These are phyloP conservation scores for Mucor lusitanicus DNA, from an alignment of 371 early-diverging fungal genomes.

Conservation along the genomic window DNA sequence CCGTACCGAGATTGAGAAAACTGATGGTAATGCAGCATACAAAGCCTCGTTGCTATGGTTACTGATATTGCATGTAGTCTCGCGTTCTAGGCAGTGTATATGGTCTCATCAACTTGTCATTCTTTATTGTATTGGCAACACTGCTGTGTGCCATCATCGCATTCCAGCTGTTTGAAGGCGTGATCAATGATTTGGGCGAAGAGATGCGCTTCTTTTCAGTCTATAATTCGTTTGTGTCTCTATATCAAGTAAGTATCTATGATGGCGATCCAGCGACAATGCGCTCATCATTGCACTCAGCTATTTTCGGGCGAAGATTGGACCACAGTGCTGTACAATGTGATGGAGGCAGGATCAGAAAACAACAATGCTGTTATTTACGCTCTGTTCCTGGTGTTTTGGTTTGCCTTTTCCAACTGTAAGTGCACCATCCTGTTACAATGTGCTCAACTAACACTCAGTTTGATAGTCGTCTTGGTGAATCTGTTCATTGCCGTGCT, in stretches of 20 bases:
- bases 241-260: conserved; percentile 54
- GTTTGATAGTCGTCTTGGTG: conserved; percentile 51
- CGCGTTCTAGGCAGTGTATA: conserved; percentile 61
- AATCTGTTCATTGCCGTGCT: conserved; percentile 69
- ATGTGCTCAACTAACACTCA: not conserved
- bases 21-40: conserved; percentile 47
- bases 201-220: conserved; percentile 64
- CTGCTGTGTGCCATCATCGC: conserved; percentile 60
- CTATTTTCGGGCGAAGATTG: conserved; percentile 73
- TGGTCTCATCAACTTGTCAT: conserved; percentile 63
- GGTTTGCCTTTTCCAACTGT: conserved; percentile 71
- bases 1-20: conserved; percentile 54
- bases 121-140: conserved; percentile 62
- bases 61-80: conserved; percentile 31
- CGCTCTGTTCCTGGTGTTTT: conserved; percentile 60
- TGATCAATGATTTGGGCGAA: conserved; percentile 43
- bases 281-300: conserved; percentile 16
- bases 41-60: not conserved
- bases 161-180: conserved; percentile 51
- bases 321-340: conserved; percentile 62
- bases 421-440: conserved; percentile 12
- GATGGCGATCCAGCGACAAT: too few relatives aligned
- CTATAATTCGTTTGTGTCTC: conserved; percentile 61
- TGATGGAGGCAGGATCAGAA: conserved; percentile 48
- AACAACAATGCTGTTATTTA: conserved; percentile 46